phyloP scores from a whole-genome alignment of 176 grass and related monocot genomes.

The Carex littledalei region DNA sequence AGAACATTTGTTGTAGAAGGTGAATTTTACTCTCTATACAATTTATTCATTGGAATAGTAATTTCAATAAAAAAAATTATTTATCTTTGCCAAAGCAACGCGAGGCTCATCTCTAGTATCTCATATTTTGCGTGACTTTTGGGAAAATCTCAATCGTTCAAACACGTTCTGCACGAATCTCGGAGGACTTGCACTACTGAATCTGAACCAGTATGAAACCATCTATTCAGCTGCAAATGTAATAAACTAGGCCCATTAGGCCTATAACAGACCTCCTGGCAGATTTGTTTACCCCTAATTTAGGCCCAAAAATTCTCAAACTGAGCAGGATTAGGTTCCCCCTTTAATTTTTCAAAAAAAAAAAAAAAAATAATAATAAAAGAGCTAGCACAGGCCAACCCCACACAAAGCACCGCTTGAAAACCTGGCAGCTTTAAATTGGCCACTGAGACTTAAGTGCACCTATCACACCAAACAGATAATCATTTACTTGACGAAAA shows the following conservation, averaged over 20 bases:
- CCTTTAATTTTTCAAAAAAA: not conserved
- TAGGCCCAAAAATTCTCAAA: not conserved
- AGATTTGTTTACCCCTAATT: not conserved
- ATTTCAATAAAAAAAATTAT: too few species aligned
- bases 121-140: too few species aligned
- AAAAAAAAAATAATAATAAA: not conserved
- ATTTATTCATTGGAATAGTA: too few species aligned
- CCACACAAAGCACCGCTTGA: not conserved
- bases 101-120: too few species aligned
- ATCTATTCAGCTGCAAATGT: not conserved
- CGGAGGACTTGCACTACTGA: too few species aligned
- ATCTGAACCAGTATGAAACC: not conserved
- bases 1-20: too few species aligned
- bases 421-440: conserved; percentile 8
- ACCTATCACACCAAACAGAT: conserved; percentile 14
- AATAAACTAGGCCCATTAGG: not conserved
- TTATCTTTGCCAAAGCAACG: too few species aligned
- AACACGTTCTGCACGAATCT: not conserved
- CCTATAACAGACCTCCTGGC: not conserved
- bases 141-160: too few species aligned
- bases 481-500: conserved; percentile 9
- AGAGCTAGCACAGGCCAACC: not conserved
- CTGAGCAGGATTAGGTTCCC: not conserved
- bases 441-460: conserved; percentile 4
- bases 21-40: too few species aligned